A percentile compares a stretch with the other conserved stretches of the same genome.
Evolutionary conservation across 1,284 basidiomycete species (phyloP).

Genomic region (Lentinula novae-zelandiae): DNA sequence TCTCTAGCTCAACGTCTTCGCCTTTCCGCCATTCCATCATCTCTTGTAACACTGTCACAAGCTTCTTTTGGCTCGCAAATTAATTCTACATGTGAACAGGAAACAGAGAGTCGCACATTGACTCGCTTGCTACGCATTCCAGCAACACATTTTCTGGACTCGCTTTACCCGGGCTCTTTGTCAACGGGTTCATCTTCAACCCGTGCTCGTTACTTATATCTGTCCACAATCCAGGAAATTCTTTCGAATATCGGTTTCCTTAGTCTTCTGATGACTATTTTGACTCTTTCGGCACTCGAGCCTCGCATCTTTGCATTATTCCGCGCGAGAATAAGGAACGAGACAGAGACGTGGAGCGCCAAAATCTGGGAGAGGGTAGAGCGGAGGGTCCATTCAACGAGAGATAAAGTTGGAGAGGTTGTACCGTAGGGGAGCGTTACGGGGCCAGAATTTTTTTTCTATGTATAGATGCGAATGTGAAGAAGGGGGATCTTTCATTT

Average conservation of each 20-base stretch:
- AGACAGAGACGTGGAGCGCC: not conserved
- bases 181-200: not conserved
- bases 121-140: not conserved
- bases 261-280: not conserved
- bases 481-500: too few relatives aligned
- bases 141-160: conserved; percentile 6
- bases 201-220: not conserved
- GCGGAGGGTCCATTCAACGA: not conserved
- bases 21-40: not conserved
- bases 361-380: conserved; percentile 1
- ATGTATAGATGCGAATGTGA: too few relatives aligned
- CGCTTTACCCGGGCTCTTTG: not conserved
- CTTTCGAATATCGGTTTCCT: not conserved
- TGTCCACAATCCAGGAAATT: not conserved
- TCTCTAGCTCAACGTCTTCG: not conserved
- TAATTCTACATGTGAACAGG: not conserved
- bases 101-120: not conserved
- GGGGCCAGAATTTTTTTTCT: too few relatives aligned
- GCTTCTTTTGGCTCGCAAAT: not conserved
- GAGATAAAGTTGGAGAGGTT: not conserved
- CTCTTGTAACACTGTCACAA: not conserved
- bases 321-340: not conserved
- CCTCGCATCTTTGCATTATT: not conserved
- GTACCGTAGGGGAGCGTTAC: too few relatives aligned
- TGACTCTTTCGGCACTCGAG: conserved; percentile 2